A percentile compares a stretch with the other conserved stretches of the same genome.
Evolutionary conservation across 2,329 filamentous ascomycete genomes (phyloP).

Genomic region (Alternaria metachromatica): DNA sequence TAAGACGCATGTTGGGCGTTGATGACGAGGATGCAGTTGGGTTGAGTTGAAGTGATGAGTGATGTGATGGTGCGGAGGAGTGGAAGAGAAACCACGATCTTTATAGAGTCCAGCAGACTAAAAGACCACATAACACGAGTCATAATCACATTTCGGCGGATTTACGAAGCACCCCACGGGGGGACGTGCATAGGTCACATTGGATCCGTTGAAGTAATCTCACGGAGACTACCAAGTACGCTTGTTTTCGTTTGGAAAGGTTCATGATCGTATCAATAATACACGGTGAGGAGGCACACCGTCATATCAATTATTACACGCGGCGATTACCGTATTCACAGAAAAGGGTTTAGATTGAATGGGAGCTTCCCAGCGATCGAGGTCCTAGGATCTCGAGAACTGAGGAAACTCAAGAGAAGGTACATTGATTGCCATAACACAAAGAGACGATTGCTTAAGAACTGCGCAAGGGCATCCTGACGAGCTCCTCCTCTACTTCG

Average conservation of each 20-base stretch:
- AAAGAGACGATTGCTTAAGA: not conserved
- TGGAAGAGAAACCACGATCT: not conserved
- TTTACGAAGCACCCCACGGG: not conserved
- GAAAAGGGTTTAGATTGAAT: not conserved
- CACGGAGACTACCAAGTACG: not conserved
- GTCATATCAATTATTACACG: not conserved
- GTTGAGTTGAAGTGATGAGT: not conserved
- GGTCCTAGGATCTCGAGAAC: not conserved
- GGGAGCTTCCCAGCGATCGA: not conserved
- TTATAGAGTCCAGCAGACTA: not conserved
- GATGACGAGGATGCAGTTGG: not conserved
- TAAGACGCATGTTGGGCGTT: constrained; percentile 3
- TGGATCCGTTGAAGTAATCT: not conserved
- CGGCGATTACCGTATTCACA: not conserved
- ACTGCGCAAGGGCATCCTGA: not conserved
- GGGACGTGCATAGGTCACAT: not conserved
- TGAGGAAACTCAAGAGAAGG: not conserved
- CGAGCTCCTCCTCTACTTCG: not conserved
- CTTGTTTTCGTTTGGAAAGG: not conserved
- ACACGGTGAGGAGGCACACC: not conserved
- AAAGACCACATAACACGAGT: not conserved
- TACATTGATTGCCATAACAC: not conserved
- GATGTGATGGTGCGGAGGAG: not conserved
- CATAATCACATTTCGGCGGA: not conserved
- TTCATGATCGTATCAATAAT: not conserved